These are phyloP conservation scores for Iris macrosiphon DNA, from an alignment of 106 monocot species.

Conservation along the genomic window DNA sequence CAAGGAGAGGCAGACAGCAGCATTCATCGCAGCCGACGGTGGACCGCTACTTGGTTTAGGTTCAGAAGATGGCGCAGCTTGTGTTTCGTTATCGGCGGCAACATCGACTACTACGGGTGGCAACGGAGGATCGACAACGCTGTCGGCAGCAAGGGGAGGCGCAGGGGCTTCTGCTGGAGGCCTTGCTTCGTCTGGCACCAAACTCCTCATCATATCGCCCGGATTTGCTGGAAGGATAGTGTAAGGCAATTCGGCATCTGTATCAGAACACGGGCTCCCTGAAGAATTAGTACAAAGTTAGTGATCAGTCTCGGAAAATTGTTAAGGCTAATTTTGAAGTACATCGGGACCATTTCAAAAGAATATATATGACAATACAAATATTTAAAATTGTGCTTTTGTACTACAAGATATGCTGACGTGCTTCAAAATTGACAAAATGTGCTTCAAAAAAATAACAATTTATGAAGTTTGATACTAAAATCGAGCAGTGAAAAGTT, in stretches of 20 bases:
- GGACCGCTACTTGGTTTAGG: conserved; percentile 10
- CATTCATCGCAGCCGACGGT: conserved; percentile 2
- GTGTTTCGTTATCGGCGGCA: not conserved
- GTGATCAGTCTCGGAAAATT: too few species aligned
- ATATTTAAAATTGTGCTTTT: too few species aligned
- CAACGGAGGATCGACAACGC: conserved; percentile 75
- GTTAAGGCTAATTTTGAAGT: too few species aligned
- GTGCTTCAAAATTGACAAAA: too few species aligned
- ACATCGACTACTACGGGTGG: conserved; percentile 31
- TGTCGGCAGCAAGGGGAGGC: conserved; percentile 40
- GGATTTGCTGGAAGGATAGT: conserved; percentile 51
- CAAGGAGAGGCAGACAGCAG: conserved; percentile 5
- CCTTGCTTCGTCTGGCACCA: too few species aligned
- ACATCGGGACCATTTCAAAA: too few species aligned
- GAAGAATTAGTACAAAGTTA: too few species aligned
- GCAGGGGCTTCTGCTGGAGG: conserved; percentile 72
- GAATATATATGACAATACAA: too few species aligned
- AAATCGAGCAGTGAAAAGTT: too few species aligned
- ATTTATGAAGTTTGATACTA: not conserved
- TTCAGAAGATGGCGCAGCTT: conserved; percentile 1
- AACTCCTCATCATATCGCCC: conserved; percentile 40
- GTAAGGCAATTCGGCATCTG: conserved; percentile 48
- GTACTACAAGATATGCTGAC: too few species aligned
- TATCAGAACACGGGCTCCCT: conserved; percentile 82
- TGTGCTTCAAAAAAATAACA: too few species aligned